phyloP scores from a whole-genome alignment of 225 moss, liverwort and hornwort species.

The Lunularia cruciata region DNA sequence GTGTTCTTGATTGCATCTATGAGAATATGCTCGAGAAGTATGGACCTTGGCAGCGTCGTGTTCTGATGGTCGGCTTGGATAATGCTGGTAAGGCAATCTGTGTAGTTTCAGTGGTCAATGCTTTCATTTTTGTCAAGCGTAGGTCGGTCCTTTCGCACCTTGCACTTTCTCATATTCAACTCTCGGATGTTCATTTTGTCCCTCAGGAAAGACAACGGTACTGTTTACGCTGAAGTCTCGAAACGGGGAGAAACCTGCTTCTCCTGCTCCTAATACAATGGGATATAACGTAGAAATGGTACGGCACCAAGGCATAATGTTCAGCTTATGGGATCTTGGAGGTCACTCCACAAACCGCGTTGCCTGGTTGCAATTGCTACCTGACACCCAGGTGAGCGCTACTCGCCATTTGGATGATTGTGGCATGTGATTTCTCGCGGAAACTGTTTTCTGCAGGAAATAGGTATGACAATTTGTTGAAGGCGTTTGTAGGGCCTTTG shows the following conservation, averaged over 20 bases:
- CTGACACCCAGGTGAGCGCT: slow-evolving; percentile 20
- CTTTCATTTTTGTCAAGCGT: background rate
- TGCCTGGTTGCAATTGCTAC: slow-evolving; percentile 26
- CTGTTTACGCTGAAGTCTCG: slow-evolving; percentile 21
- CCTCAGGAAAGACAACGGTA: slow-evolving; percentile 30
- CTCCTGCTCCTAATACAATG: slow-evolving; percentile 25
- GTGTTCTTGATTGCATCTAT: slow-evolving; percentile 32
- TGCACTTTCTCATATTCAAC: background rate
- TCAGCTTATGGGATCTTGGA: slow-evolving; percentile 31
- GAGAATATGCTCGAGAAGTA: slow-evolving; percentile 29
- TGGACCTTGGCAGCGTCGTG: slow-evolving; percentile 31
- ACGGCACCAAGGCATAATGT: slow-evolving; percentile 24
- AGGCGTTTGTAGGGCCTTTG: background rate
- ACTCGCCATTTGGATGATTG: background rate
- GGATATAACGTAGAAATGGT: slow-evolving; percentile 31
- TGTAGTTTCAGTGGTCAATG: background rate
- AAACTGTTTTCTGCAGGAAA: background rate
- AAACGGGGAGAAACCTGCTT: slow-evolving; percentile 17
- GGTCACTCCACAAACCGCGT: slow-evolving; percentile 22
- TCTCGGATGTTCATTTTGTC: background rate
- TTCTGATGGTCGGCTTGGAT: slow-evolving; percentile 33
- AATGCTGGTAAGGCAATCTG: slow-evolving; percentile 20
- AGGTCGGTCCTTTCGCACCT: background rate
- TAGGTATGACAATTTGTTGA: background rate
- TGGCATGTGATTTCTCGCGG: background rate